These are phyloP conservation scores for Escallonia herrerae DNA, from an alignment of 129 eudicot genomes.

Conservation along the genomic window DNA sequence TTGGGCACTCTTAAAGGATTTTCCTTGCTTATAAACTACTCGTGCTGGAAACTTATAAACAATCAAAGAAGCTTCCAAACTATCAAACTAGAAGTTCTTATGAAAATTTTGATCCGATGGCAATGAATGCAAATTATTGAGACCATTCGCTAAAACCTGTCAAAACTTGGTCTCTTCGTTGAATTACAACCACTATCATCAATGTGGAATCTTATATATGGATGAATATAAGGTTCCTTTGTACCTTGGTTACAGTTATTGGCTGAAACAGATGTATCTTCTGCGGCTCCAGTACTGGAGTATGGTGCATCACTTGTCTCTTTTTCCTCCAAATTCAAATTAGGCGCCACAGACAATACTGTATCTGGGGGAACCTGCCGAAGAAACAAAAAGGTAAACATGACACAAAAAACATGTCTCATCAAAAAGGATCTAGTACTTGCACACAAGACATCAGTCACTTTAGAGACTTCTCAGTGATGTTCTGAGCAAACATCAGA, in stretches of 20 bases:
- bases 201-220: too few relatives aligned
- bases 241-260: slow-evolving; percentile 27
- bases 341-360: slow-evolving; percentile 13
- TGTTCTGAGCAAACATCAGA: neutral
- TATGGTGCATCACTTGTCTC: slow-evolving; percentile 12
- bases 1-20: too few relatives aligned
- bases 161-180: too few relatives aligned
- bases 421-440: too few relatives aligned
- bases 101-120: too few relatives aligned
- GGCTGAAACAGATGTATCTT: slow-evolving; percentile 16
- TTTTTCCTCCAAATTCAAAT: slow-evolving; percentile 10
- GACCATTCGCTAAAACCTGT: too few relatives aligned
- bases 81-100: too few relatives aligned
- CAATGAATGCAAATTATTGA: too few relatives aligned
- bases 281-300: slow-evolving; percentile 8
- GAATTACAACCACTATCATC: too few relatives aligned
- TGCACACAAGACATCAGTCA: neutral
- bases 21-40: too few relatives aligned
- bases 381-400: neutral
- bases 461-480: neutral
- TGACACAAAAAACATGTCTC: neutral
- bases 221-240: neutral
- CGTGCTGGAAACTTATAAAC: too few relatives aligned
- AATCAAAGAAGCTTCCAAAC: too few relatives aligned
- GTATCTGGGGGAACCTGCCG: slow-evolving; percentile 20